phyloP scores from a whole-genome alignment of 805 yeast genomes.

The Naumovozyma dairenensis region DNA sequence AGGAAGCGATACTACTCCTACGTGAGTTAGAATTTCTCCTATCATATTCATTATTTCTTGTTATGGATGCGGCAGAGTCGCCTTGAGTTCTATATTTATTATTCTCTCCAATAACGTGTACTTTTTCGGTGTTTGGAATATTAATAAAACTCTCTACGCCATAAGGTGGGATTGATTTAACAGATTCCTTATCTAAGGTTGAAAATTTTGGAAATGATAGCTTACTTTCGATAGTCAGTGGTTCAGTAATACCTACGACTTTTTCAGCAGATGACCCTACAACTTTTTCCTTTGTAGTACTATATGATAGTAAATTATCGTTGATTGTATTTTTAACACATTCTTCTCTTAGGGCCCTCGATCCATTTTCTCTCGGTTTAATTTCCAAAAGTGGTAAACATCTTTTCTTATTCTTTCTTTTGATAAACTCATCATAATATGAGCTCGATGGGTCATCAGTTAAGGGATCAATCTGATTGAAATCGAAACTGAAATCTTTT shows the following conservation, averaged over 20 bases:
- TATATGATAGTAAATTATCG: conserved; percentile 52
- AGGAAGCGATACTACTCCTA: too few relatives aligned
- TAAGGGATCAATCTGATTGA: conserved; percentile 38
- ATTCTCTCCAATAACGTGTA: not conserved
- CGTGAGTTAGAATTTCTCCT: too few relatives aligned
- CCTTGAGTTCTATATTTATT: not conserved
- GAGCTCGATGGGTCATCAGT: conserved; percentile 27
- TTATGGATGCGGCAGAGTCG: not conserved
- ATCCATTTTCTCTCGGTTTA: conserved; percentile 41
- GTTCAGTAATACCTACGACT: conserved; percentile 15
- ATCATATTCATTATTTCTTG: not conserved
- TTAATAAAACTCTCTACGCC: conserved; percentile 23
- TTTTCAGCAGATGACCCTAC: conserved; percentile 19
- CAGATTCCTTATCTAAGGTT: conserved; percentile 15
- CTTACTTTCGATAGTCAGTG: conserved; percentile 20
- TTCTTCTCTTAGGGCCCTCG: conserved; percentile 50
- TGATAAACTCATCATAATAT: conserved; percentile 25
- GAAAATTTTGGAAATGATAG: conserved; percentile 23
- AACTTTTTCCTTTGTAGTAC: conserved; percentile 27
- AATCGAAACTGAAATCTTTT: conserved; percentile 41
- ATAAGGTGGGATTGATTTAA: conserved; percentile 24
- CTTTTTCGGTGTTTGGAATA: conserved; percentile 7
- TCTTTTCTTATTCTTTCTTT: conserved; percentile 36
- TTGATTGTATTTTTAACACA: conserved; percentile 41
- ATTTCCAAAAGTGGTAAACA: conserved; percentile 53